Base-by-base conservation (phyloP, 2,329 filamentous ascomycete species). In the Aureobasidium sp. region DNA sequence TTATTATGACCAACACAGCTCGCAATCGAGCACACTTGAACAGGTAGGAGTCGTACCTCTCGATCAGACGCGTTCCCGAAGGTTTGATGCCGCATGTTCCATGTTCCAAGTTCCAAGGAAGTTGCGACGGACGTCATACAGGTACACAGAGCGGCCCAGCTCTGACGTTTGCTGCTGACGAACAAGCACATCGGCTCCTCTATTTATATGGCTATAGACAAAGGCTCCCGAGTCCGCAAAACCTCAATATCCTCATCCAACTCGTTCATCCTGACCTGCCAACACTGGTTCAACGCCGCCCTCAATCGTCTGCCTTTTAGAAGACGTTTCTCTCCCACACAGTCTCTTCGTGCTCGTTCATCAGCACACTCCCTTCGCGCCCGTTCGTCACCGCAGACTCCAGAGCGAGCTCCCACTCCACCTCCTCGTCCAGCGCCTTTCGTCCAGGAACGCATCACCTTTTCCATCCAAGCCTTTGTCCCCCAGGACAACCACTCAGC, bases 81-180 rank as follows among this genome's bases (percentile, higher is more conserved):
- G 41, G 41, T 22, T 44, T 20, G 39, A 25, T 44, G 41, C 41
- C 3, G 42, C 42, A 45, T 9, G 7, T 20, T 51, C 17, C 42
- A 45, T 9, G 7, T 20, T 51, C 17, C 34, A 53, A 53, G 22
- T 37, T 22, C 20, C 48, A 42, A 47, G 55, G 55, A 48, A 58
- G 42, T 20, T 39, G 55, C 55, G 20, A 48, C 29, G 42, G 27
- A 58, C 55, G 55, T 58, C 55, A 58, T 58, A n/a, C 20, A 17
- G 51, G 51, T 55, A 55, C 53, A 57, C 3, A 20, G 22, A n/a
- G 51, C 41, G 31, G 34, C 12, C 22, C 39, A n/a, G 29, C 42
- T 47, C 55, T 58, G 55, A 58, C 55, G 55, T 58, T 48, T 58
- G 55, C 42, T 22, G 15, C 22, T 17, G 8, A 27, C 31, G 15